Evolutionary conservation across 768 basidiomycete genomes (phyloP).

Genomic region (Hortiboletus flavorubellus): DNA sequence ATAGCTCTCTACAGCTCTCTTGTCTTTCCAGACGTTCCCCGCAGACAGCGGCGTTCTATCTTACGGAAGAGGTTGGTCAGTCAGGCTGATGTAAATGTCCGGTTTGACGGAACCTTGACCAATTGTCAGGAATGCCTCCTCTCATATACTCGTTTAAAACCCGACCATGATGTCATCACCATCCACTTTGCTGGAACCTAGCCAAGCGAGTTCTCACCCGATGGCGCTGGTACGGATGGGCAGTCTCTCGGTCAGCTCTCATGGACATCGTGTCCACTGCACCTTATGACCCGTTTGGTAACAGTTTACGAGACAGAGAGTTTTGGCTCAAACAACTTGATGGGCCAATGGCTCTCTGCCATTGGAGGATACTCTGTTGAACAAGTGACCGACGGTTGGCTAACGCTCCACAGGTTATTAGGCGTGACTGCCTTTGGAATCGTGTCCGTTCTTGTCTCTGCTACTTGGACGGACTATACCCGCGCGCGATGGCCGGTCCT

Average conservation of each 20-base stretch:
- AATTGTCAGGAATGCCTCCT: conserved; percentile 49
- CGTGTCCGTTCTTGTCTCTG: conserved; percentile 58
- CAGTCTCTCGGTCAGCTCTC: conserved; percentile 50
- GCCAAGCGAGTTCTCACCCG: conserved; percentile 48
- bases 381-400: conserved; percentile 35
- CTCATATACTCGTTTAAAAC: conserved; percentile 46
- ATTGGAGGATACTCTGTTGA: conserved; percentile 60
- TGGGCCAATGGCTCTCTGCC: conserved; percentile 69
- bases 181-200: conserved; percentile 45
- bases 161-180: conserved; percentile 39
- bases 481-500: conserved; percentile 60
- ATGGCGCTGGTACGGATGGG: conserved; percentile 72
- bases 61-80: conserved; percentile 49
- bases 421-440: conserved; percentile 66
- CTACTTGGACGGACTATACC: conserved; percentile 60
- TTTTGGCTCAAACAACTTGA: conserved; percentile 67
- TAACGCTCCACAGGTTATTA: conserved; percentile 39
- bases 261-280: background rate
- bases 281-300: background rate
- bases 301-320: conserved; percentile 68
- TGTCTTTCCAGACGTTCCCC: conserved; percentile 64
- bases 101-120: background rate
- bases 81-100: background rate
- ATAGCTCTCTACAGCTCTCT: conserved; percentile 71
- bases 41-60: conserved; percentile 61